Base-by-base conservation (phyloP, 2,329 filamentous ascomycete species). In the Cordyceps pruinosa region DNA sequence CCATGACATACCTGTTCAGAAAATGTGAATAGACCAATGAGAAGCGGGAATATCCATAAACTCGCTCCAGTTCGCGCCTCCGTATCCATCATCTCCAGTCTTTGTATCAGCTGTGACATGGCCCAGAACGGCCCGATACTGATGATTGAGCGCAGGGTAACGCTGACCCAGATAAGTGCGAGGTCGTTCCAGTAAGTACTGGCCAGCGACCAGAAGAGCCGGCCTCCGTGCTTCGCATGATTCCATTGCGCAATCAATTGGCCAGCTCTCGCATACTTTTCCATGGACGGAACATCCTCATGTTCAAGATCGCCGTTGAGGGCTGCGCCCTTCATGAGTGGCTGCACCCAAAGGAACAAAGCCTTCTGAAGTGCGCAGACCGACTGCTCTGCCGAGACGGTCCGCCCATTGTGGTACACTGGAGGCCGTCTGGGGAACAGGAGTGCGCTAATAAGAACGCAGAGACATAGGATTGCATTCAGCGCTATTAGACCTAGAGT, bases 1-100 rank as follows among this genome's bases (percentile, higher is more conserved):
- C 80, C 21, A 85, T 66, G 1, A 90, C 86, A 76, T 87, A 86
- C 17, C 82, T 68, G 51, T 8, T 55, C 51, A 4, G 83, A 85
- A 89, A 1, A 84, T 79, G 39, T 82, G 75, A 1, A 77, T 65
- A 3, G 76, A 73, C 10, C 81, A 13, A 90, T 72, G 1, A 78
- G 75, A n/a, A 87, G 59, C 61, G 78, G 79, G 17, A 75, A 70
- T 42, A 80, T 21, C 51, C 51, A 55, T 4, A 55, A 25, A 13
- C 51, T 55, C 7, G 41, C 30, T 2, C 34, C 25, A 1, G 15
- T 3, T 26, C 47, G 21, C 4, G 41, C 2, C 15, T 32, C 41
- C 3, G 30, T 2, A 1, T 19, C 32, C 3, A 47, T 2, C n/a
- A 8, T 37, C n/a, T 55, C 51, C 17, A 55, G 23, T 9, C 42